phyloP scores from a whole-genome alignment of 768 basidiomycete genomes.

The Chalciporus chontae region DNA sequence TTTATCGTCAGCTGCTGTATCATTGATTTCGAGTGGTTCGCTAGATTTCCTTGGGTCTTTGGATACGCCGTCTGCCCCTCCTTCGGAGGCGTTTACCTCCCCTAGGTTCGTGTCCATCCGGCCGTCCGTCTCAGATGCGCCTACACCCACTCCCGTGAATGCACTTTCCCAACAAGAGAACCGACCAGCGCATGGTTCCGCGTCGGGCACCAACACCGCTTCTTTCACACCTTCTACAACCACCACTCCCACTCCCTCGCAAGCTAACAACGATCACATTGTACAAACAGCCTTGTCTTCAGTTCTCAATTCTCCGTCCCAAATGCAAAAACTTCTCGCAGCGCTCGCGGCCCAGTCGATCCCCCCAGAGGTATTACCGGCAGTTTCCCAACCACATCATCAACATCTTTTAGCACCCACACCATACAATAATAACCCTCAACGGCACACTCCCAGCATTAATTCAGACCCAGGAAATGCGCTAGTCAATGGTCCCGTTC shows the following conservation, averaged over 20 bases:
- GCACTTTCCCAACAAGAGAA: conserved; percentile 14
- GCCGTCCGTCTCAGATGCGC: conserved; percentile 15
- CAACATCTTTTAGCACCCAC: conserved; percentile 29
- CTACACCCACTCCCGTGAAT: conserved; percentile 13
- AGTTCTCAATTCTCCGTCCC: conserved; percentile 45
- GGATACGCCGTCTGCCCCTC: conserved; percentile 43
- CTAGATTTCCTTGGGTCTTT: conserved; percentile 42
- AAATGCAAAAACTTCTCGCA: conserved; percentile 56
- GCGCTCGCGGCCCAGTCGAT: conserved; percentile 35
- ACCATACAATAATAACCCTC: conserved; percentile 21
- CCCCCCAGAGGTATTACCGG: conserved; percentile 20
- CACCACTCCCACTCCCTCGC: conserved; percentile 5
- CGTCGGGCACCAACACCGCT: conserved; percentile 12
- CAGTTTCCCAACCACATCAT: conserved; percentile 14
- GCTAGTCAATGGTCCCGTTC: conserved; percentile 7
- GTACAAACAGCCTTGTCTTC: conserved; percentile 51
- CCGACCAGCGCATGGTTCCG: conserved; percentile 11
- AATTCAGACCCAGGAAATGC: not conserved
- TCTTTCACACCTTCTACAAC: conserved; percentile 8
- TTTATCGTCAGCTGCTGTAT: not conserved
- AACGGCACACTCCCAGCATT: conserved; percentile 4
- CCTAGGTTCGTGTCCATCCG: conserved; percentile 30
- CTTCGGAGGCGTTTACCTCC: conserved; percentile 29
- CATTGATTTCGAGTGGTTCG: conserved; percentile 1
- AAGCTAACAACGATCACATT: conserved; percentile 39